Percentiles rank a stretch among this genome's conserved stretches.
Conservation (phyloP, 108 stramenopile species). For the Bacterosira constricta region DNA sequence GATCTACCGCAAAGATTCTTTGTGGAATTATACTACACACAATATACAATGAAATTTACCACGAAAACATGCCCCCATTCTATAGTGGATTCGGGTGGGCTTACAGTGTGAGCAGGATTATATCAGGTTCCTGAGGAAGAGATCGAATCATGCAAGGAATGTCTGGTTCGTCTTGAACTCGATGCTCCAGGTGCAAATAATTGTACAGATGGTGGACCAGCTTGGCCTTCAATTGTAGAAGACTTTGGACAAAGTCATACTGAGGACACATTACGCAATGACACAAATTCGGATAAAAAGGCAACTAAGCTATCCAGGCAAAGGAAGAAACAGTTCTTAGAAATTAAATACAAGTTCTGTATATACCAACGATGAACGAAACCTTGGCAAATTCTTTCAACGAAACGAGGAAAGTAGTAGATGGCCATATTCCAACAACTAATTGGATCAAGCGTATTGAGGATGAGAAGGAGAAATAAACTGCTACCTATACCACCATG, state of each 20-base stretch:
- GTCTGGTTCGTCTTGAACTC: neutral
- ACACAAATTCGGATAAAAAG: neutral
- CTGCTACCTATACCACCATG: too few relatives aligned
- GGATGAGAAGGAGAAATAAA: too few relatives aligned
- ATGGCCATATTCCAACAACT: too few relatives aligned
- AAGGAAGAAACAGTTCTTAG: too few relatives aligned
- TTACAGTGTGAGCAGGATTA: conserved; percentile 2
- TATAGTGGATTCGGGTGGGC: neutral
- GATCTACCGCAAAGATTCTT: neutral
- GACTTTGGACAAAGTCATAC: neutral
- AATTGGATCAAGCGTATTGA: too few relatives aligned
- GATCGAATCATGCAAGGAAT: too few relatives aligned
- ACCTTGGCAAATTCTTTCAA: too few relatives aligned
- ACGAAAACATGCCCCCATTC: conserved; percentile 1
- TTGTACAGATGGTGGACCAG: conserved; percentile 5
- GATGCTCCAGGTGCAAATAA: neutral
- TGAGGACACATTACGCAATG: conserved; percentile 6
- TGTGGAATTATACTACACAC: conserved; percentile 12
- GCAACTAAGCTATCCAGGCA: neutral
- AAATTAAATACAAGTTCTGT: too few relatives aligned
- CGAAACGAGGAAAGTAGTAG: too few relatives aligned
- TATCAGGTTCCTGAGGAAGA: too few relatives aligned
- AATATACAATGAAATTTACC: neutral
- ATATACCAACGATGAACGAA: too few relatives aligned
- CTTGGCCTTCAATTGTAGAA: neutral